Evolutionary conservation across 805 yeast genomes (phyloP), one percentile per base, ranked within the genome.

Genomic region (Blastobotrys peoriensis): DNA sequence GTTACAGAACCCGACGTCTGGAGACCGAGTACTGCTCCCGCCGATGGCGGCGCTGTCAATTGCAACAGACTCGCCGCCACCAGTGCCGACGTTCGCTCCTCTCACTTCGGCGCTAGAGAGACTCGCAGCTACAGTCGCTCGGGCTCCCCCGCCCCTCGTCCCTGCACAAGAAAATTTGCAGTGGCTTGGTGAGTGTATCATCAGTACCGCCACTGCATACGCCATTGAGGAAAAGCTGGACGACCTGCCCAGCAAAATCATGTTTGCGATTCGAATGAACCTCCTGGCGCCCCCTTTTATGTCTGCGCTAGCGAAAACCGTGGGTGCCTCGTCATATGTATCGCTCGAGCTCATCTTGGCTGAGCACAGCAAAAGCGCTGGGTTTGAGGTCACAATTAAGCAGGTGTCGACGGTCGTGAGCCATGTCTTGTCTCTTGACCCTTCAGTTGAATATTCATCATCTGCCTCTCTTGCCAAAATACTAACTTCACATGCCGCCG

Each of bases 351-450:
- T 33, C n/a, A 33, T 42, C 4, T 40, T 54, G 34, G 54, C 52
- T 5, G 13, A 20, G 16, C 43, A 51, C 40, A 35, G 83, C 30
- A 81, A 78, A 49, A 95, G 86, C 61, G 86, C 81, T 65, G 94
- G 95, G 1, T 86, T 86, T 59, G 88, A 86, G 55, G 59, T 72
- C 2, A 70, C 81, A n/a, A 64, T 83, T 46, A 71, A 71, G 47
- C 81, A 84, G 2, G 61, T 86, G 21, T 75, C 85, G 49, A 91
- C 83, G 52, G 71, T 84, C 2, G 75, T 83, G 53, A 82, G 80
- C 57, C 79, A 74, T 43, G 64, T 75, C 22, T 69, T 84, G 4
- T 58, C 79, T 33, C 69, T 69, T 36, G 87, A 81, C 49, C 43
- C 38, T 4, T 23, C 42, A 3, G 9, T 40, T 13, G 50, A 46